A percentile compares a stretch with the other conserved stretches of the same genome.
These are phyloP conservation scores for Thermothielavioides terrestris DNA, from an alignment of 495 filamentous ascomycete species.

Conservation along the genomic window DNA sequence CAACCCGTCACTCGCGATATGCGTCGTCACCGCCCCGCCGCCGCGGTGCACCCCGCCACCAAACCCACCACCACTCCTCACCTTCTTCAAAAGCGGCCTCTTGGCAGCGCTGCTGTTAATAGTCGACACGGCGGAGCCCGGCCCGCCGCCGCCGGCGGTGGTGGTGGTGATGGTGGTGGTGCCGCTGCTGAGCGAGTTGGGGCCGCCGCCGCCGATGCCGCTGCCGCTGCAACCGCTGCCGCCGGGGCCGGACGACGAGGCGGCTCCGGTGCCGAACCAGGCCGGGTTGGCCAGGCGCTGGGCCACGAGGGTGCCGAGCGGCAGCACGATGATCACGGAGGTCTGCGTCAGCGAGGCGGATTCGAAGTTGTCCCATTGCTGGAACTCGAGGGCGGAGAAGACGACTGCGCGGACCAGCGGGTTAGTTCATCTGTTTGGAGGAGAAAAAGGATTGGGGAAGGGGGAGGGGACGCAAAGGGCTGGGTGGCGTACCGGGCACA, in stretches of 20 bases:
- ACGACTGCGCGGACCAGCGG: conserved; percentile 41
- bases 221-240: not conserved
- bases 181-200: not conserved
- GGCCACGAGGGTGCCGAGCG: conserved; percentile 75
- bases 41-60: not conserved
- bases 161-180: not conserved
- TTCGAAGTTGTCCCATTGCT: conserved; percentile 37
- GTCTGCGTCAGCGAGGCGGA: conserved; percentile 55
- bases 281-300: conserved; percentile 28
- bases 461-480: conserved; percentile 20
- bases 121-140: not conserved
- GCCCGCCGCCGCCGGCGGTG: not conserved
- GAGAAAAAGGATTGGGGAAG: conserved; percentile 3
- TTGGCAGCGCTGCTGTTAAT: not conserved
- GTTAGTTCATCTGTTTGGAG: not conserved
- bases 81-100: not conserved
- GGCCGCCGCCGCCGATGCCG: not conserved
- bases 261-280: conserved; percentile 10
- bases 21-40: not conserved
- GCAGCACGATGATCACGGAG: conserved; percentile 63
- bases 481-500: conserved; percentile 55
- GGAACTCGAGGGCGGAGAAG: conserved; percentile 60
- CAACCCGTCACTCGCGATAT: not conserved
- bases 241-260: not conserved
- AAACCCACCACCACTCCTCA: not conserved